These are phyloP conservation scores for Tylopilus cervinicoccineus DNA, from an alignment of 768 basidiomycete species.

Conservation along the genomic window DNA sequence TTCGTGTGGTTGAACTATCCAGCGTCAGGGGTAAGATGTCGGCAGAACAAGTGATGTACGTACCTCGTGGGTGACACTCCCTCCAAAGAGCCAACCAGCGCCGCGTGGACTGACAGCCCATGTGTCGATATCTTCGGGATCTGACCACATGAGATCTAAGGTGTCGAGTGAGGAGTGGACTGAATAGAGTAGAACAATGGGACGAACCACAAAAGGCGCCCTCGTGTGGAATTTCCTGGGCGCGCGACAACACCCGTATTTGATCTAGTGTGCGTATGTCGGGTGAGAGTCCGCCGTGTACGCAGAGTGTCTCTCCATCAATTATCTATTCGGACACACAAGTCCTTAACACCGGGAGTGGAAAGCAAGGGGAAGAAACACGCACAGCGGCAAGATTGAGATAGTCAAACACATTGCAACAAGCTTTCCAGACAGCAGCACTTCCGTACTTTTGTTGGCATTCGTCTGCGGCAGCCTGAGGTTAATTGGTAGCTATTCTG, in stretches of 20 bases:
- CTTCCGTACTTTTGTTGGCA: conserved; percentile 98
- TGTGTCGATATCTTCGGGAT: conserved; percentile 90
- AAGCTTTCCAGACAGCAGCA: conserved; percentile 94
- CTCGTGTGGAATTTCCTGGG: conserved; percentile 98
- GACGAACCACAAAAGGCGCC: conserved; percentile 90
- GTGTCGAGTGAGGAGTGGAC: background rate
- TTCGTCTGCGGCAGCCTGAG: conserved; percentile 56
- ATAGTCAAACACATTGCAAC: conserved; percentile 95
- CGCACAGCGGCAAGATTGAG: conserved; percentile 90
- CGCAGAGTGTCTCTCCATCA: conserved; percentile 87
- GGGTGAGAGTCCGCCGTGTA: conserved; percentile 94
- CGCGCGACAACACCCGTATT: conserved; percentile 85
- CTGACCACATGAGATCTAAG: conserved; percentile 96
- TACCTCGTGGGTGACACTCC: conserved; percentile 80
- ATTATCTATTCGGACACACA: conserved; percentile 62
- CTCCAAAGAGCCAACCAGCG: conserved; percentile 94
- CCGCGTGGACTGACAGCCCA: conserved; percentile 98
- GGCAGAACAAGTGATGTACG: conserved; percentile 6
- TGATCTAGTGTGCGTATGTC: conserved; percentile 95
- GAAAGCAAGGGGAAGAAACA: background rate
- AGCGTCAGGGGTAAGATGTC: background rate
- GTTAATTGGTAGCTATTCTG: background rate
- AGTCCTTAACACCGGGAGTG: background rate
- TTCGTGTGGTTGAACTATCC: conserved; percentile 90
- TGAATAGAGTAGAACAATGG: background rate